Percentiles rank a stretch among this genome's conserved stretches.
Conservation (phyloP, 305 asterid species). For the Fraxinus latifolia region DNA sequence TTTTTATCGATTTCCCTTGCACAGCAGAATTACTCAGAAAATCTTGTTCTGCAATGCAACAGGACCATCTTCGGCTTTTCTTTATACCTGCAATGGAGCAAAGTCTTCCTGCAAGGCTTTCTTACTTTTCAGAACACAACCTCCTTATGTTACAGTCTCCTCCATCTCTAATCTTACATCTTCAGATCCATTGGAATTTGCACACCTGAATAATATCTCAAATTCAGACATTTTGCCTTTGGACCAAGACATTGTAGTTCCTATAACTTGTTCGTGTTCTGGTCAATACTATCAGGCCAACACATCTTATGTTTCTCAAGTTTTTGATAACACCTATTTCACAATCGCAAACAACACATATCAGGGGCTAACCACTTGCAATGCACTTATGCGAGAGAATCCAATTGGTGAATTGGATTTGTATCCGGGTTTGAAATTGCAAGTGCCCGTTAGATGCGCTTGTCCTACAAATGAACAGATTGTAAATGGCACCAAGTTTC, state of each 20-base stretch:
- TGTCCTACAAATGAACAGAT: conserved; percentile 55
- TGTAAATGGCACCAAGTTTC: conserved; percentile 36
- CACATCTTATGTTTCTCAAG: conserved; percentile 36
- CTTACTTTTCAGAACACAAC: conserved; percentile 43
- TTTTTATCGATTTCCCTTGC: conserved; percentile 27
- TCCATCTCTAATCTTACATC: conserved; percentile 55
- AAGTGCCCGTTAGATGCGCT: conserved; percentile 66
- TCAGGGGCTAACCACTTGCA: conserved; percentile 60
- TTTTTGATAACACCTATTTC: conserved; percentile 32
- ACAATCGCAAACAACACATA: conserved; percentile 43
- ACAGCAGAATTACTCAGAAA: conserved; percentile 52
- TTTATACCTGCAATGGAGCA: conserved; percentile 49
- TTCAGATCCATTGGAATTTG: conserved; percentile 31
- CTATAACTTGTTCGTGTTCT: conserved; percentile 55
- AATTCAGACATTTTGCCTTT: conserved; percentile 27
- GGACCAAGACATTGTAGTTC: conserved; percentile 43
- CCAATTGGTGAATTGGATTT: conserved; percentile 24
- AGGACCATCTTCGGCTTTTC: conserved; percentile 39
- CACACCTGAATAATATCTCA: conserved; percentile 47
- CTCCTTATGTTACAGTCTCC: conserved; percentile 34
- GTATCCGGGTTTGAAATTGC: conserved; percentile 30
- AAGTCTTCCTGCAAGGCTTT: conserved; percentile 43
- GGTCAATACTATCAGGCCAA: conserved; percentile 59
- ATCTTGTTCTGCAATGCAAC: conserved; percentile 31
- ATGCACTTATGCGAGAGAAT: conserved; percentile 42